Evolutionary conservation across 169 alveolate genomes (phyloP), one percentile per base, ranked within the genome.

Genomic region (Theileria parva): DNA sequence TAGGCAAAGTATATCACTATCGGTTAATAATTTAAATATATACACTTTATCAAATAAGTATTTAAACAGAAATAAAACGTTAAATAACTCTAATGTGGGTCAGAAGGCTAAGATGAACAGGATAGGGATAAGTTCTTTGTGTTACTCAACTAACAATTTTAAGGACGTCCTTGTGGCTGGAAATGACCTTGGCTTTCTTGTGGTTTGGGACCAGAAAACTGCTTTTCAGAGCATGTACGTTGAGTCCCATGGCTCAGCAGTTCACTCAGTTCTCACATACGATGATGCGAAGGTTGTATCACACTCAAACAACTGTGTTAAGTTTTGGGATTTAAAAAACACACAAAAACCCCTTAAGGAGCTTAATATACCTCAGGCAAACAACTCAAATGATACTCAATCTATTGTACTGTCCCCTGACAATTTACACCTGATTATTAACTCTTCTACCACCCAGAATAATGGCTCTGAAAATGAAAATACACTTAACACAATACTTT

Each of bases 241-340:
- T 12, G 86, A 84, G 48, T 79, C 90, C 12, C 81, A 84, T 34
- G 53, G 30, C 39, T 64, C 81, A 4, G 13, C 39, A 25, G 67
- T 84, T 34, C 27, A 51, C 28, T 37, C 69, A n/a, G 71, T 84
- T 51, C 34, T 59, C 0, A 53, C 90, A 13, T 48, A 23, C 12
- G 87, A 84, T 17, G 87, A 63, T n/a, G 37, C 19, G 48, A 55
- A 53, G 59, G 44, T 84, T 59, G 65, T 84, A 12, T 51, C 68
- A 12, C 72, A 80, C 11, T 23, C 76, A 60, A 55, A 84, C 34
- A 74, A 68, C 68, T 8, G 15, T 37, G 51, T 84, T 15, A 77
- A 75, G 37, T 74, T 84, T 17, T 84, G 90, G 90, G 90, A 84
- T 27, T 28, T 84, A 12, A 78, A 81, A 9, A 61, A 74, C 44